Percentiles rank a stretch among this genome's conserved stretches.
Conservation (phyloP, 176 grass and related monocot genomes). For the Paspalum notatum region DNA sequence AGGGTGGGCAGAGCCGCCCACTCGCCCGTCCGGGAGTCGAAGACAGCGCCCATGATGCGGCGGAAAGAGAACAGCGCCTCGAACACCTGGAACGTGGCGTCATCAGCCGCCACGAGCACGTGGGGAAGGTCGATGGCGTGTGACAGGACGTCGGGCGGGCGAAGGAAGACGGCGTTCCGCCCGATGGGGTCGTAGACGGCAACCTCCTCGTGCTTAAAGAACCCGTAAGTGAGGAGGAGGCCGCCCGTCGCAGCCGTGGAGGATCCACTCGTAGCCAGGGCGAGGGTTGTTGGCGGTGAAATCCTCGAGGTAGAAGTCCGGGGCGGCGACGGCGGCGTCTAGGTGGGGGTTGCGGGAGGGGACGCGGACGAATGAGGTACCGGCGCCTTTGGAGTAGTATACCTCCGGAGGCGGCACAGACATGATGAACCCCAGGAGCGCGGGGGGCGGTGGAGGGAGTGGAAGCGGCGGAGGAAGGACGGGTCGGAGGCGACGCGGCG, state of each 20-base stretch:
- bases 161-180: constrained; percentile 16
- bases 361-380: neutral
- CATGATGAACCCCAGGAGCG: constrained; percentile 20
- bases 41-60: neutral
- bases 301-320: constrained; percentile 6
- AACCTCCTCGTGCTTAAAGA: neutral
- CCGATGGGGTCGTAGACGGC: constrained; percentile 39
- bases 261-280: constrained; percentile 1
- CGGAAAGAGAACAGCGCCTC: neutral
- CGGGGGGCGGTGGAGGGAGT: neutral
- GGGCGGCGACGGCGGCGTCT: neutral
- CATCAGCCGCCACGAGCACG: neutral
- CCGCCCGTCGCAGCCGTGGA: constrained; percentile 22
- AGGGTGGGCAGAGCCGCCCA: neutral
- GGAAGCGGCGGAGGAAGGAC: constrained; percentile 14
- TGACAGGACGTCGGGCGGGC: too few relatives aligned
- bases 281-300: neutral
- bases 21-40: constrained; percentile 27
- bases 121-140: neutral
- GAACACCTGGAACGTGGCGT: constrained; percentile 24
- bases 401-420: neutral
- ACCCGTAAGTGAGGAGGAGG: constrained; percentile 26
- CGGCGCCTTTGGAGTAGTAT: neutral
- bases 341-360: constrained; percentile 15
- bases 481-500: constrained; percentile 26